These are phyloP conservation scores for Carex arenaria DNA, from an alignment of 202 grass and related monocot genomes.

Conservation along the genomic window DNA sequence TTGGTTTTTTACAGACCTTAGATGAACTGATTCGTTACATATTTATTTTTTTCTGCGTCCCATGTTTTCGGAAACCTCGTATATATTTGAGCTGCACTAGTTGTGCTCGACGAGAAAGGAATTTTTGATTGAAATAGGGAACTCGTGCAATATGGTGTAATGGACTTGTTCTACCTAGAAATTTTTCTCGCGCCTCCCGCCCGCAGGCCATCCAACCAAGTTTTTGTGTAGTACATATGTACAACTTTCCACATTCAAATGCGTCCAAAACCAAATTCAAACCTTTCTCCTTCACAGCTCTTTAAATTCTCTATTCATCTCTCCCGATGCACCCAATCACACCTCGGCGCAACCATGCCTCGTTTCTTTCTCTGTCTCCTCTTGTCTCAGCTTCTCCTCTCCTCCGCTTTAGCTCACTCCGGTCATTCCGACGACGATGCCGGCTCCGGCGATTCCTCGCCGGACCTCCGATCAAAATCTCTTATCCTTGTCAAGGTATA, in stretches of 20 bases:
- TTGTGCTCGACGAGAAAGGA: background rate
- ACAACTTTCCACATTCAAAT: background rate
- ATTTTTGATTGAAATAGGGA: background rate
- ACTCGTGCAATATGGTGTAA: background rate
- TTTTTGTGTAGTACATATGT: slow-evolving; percentile 12
- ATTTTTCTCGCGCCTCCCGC: background rate
- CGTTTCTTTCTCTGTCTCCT: background rate
- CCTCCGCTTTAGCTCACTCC: slow-evolving; percentile 27
- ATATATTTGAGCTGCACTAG: background rate
- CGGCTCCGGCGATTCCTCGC: background rate
- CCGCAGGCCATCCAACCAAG: background rate
- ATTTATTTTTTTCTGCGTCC: background rate
- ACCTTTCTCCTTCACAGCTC: background rate
- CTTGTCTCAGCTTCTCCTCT: slow-evolving; percentile 19
- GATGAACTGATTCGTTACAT: background rate
- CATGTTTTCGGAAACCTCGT: background rate
- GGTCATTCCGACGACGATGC: slow-evolving; percentile 6
- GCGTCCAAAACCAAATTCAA: slow-evolving; percentile 5
- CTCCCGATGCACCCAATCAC: background rate
- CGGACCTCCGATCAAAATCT: slow-evolving; percentile 58
- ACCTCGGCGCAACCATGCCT: slow-evolving; percentile 21
- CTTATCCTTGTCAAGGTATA: slow-evolving; percentile 71
- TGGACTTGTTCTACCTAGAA: background rate
- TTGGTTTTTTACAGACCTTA: background rate
- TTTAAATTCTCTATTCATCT: slow-evolving; percentile 1